Conservation (phyloP, 1,284 basidiomycete species). For the Cryptococcus sp. region DNA sequence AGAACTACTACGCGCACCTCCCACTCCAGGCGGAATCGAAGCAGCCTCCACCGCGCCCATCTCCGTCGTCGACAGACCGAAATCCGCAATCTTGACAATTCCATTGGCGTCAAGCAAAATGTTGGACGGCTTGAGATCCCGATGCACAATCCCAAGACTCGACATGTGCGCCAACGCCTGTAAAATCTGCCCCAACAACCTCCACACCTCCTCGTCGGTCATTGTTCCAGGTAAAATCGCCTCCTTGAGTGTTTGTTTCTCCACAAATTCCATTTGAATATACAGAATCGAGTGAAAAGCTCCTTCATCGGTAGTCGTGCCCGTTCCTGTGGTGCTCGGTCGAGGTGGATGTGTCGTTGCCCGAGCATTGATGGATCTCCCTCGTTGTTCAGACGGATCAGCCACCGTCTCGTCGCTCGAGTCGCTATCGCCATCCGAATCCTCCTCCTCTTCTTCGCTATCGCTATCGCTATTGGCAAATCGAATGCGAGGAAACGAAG, state of each 20-base stretch:
- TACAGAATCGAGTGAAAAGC: conserved; percentile 41
- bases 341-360: background rate
- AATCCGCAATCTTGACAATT: conserved; percentile 92
- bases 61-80: conserved; percentile 76
- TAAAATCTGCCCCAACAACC: conserved; percentile 83
- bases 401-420: conserved; percentile 20
- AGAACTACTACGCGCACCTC: conserved; percentile 59
- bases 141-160: conserved; percentile 80
- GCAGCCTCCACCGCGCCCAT: conserved; percentile 63
- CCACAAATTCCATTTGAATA: conserved; percentile 48
- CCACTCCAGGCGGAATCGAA: conserved; percentile 36
- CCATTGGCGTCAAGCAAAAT: conserved; percentile 86
- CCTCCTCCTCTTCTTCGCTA: conserved; percentile 34
- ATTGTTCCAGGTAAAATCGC: conserved; percentile 68
- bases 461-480: conserved; percentile 36
- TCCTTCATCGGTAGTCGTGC: conserved; percentile 28
- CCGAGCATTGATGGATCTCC: background rate
- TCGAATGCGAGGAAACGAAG: conserved; percentile 43
- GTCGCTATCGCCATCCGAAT: conserved; percentile 12
- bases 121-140: conserved; percentile 83
- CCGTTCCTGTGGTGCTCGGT: conserved; percentile 14
- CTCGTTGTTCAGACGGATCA: conserved; percentile 27
- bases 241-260: conserved; percentile 50
- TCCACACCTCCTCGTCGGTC: conserved; percentile 78
- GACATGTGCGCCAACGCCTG: conserved; percentile 90